Evolutionary conservation across 148 eudicot species (phyloP).

Genomic region (Agrostemma githago): DNA sequence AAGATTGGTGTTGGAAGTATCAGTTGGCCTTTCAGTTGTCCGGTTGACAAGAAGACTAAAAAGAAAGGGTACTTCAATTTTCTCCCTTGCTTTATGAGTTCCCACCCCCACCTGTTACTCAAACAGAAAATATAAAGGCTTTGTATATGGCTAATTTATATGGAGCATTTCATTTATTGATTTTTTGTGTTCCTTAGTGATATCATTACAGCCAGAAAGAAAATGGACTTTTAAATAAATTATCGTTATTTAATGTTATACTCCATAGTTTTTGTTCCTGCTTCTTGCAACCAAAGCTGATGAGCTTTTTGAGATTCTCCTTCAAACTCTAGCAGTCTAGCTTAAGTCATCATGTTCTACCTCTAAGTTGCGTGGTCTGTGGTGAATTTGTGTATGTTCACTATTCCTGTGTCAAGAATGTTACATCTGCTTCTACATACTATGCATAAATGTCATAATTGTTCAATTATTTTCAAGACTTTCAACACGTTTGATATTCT

Average conservation of each 20-base stretch:
- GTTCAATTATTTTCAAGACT: neutral
- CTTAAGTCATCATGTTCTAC: neutral
- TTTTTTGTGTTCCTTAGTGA: neutral
- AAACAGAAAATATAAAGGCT: neutral
- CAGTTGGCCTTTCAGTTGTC: constrained; percentile 17
- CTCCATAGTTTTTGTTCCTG: neutral
- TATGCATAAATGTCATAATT: neutral
- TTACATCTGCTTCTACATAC: neutral
- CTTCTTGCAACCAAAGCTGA: neutral
- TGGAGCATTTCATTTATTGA: neutral
- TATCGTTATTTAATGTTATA: too few species aligned
- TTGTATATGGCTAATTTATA: neutral
- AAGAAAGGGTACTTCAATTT: constrained; percentile 21
- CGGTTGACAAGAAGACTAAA: constrained; percentile 18
- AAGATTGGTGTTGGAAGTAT: constrained; percentile 17
- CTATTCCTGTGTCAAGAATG: neutral
- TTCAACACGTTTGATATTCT: neutral
- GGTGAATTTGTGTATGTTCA: neutral
- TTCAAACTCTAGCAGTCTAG: neutral
- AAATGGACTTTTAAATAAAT: neutral
- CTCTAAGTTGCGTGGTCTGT: neutral
- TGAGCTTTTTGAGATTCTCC: neutral
- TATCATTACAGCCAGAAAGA: neutral
- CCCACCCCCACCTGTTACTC: neutral
- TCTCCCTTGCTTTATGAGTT: neutral